These are phyloP conservation scores for Gaeumannomyces sp. DNA, from an alignment of 2,329 filamentous ascomycete genomes.

Conservation along the genomic window DNA sequence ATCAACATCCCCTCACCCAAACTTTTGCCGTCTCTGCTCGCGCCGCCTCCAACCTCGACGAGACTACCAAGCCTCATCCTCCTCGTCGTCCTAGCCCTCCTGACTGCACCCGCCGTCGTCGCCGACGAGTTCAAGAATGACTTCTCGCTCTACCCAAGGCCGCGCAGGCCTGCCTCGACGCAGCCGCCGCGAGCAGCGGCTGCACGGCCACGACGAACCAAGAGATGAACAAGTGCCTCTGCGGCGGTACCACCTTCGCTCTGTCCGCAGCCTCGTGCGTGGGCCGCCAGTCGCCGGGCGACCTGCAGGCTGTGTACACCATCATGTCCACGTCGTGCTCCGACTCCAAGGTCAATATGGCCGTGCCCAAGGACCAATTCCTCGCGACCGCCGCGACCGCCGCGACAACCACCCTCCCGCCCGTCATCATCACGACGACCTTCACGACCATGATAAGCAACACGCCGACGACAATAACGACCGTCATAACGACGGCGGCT, in stretches of 20 bases:
- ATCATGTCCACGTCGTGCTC: slow-evolving; percentile 38
- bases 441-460: slow-evolving; percentile 11
- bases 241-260: slow-evolving; percentile 39
- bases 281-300: slow-evolving; percentile 26
- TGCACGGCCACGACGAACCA: slow-evolving; percentile 34
- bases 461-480: slow-evolving; percentile 7
- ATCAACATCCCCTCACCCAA: not conserved
- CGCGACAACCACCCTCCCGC: slow-evolving; percentile 13
- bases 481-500: slow-evolving; percentile 8
- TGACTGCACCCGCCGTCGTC: slow-evolving; percentile 15
- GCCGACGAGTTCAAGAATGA: slow-evolving; percentile 27
- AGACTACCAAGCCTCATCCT: slow-evolving; percentile 11
- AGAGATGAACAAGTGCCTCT: slow-evolving; percentile 43
- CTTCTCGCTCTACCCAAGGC: slow-evolving; percentile 35
- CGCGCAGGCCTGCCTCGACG: slow-evolving; percentile 37
- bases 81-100: slow-evolving; percentile 22
- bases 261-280: slow-evolving; percentile 41
- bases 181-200: slow-evolving; percentile 30
- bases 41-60: not conserved
- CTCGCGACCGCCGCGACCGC: slow-evolving; percentile 23
- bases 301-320: slow-evolving; percentile 36
- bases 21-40: too few relatives aligned
- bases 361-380: slow-evolving; percentile 35
- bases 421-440: slow-evolving; percentile 14
- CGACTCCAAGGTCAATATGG: slow-evolving; percentile 36